Evolutionary conservation across 495 filamentous ascomycete genomes (phyloP).

Genomic region (Friedmanniomyces simplex): DNA sequence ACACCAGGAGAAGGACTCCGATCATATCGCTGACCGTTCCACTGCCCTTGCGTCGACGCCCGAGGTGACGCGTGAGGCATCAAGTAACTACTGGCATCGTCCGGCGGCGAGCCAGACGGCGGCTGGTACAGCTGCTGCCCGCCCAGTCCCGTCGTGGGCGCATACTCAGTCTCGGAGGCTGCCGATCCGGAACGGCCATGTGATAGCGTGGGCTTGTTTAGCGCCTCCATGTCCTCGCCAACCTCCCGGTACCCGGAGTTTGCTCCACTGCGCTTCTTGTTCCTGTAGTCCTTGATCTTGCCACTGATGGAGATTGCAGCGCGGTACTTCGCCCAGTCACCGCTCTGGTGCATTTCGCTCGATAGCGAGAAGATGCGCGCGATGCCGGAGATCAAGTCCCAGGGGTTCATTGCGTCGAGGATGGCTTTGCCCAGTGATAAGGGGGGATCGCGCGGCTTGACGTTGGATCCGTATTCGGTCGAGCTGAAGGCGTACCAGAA

Average conservation of each 20-base stretch:
- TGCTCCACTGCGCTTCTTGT: not conserved
- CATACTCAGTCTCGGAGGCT: not conserved
- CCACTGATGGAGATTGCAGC: not conserved
- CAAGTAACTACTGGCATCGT: not conserved
- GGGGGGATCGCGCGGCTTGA: not conserved
- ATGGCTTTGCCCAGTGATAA: conserved; percentile 5
- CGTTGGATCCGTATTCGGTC: conserved; percentile 9
- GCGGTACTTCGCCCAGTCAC: conserved; percentile 7
- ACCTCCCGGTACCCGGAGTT: not conserved
- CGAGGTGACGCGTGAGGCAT: not conserved
- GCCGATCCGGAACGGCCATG: not conserved
- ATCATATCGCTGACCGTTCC: conserved; percentile 6
- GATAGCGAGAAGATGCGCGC: conserved; percentile 3
- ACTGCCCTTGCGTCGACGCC: conserved; percentile 1
- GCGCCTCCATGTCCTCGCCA: not conserved
- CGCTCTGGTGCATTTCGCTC: not conserved
- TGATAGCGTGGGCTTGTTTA: not conserved
- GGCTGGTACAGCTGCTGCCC: conserved; percentile 5
- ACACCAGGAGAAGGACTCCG: not conserved
- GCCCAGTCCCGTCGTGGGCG: not conserved
- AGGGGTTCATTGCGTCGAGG: conserved; percentile 7
- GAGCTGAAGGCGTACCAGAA: conserved; percentile 18
- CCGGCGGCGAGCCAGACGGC: not conserved
- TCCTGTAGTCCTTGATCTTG: not conserved
- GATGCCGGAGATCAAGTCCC: conserved; percentile 6